Evolutionary conservation across 2,329 filamentous ascomycete species (phyloP).

Genomic region (Ceratocystis cacaofunesta): DNA sequence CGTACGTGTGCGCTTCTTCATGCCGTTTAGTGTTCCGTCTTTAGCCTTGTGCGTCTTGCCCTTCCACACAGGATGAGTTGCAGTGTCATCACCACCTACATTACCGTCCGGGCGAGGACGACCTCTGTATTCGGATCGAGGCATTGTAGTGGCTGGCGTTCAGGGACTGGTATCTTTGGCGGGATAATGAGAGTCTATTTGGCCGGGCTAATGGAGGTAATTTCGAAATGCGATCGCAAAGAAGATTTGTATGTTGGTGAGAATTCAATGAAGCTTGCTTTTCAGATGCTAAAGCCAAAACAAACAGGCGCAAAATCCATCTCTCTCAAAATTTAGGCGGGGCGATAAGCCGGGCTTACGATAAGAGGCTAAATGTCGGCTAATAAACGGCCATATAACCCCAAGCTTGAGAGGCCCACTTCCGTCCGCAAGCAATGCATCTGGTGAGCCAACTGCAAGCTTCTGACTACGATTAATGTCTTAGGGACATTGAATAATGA

Average conservation of each 20-base stretch:
- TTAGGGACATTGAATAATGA: not conserved
- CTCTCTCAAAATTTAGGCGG: constrained; percentile 16
- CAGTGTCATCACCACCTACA: not conserved
- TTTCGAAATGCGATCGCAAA: not conserved
- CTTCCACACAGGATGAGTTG: constrained; percentile 23
- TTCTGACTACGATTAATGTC: not conserved
- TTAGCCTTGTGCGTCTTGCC: constrained; percentile 30
- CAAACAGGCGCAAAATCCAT: constrained; percentile 9
- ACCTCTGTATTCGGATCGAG: not conserved
- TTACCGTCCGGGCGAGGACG: not conserved
- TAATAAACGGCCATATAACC: not conserved
- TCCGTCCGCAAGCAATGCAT: not conserved
- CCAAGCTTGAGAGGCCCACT: not conserved
- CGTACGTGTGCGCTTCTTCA: constrained; percentile 58
- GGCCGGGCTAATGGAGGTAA: no score
- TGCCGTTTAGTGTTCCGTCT: constrained; percentile 38
- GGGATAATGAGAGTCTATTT: no score
- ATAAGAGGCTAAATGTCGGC: constrained; percentile 11
- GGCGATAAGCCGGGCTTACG: constrained; percentile 10
- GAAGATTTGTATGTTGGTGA: not conserved
- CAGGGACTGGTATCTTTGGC: not conserved
- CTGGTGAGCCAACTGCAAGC: not conserved
- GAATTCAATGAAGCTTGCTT: not conserved
- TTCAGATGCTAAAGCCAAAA: not conserved
- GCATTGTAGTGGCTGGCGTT: not conserved